These are phyloP conservation scores for Trypanosomatidae sp. DNA, from an alignment of 208 protist species.

Conservation along the genomic window DNA sequence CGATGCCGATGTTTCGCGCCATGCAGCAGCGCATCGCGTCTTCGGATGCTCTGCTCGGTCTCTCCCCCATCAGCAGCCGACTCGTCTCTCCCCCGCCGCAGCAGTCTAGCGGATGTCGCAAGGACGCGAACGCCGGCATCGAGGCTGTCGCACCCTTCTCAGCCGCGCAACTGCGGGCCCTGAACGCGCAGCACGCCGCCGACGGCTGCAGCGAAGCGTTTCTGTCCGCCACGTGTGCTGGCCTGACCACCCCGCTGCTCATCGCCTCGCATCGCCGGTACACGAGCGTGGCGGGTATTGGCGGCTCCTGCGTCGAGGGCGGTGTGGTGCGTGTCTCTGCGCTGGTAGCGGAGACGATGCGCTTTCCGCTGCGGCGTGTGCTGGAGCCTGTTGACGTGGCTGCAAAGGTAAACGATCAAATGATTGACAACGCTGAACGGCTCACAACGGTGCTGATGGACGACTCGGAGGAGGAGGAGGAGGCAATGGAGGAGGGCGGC, in stretches of 20 bases:
- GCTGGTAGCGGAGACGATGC: slow-evolving; percentile 33
- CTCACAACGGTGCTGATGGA: background rate
- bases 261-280: slow-evolving; percentile 53
- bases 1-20: no score
- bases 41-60: no score
- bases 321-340: slow-evolving; percentile 51
- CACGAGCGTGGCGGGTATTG: slow-evolving; percentile 57
- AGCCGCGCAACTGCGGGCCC: slow-evolving; percentile 5
- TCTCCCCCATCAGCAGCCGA: background rate
- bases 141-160: slow-evolving; percentile 1
- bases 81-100: background rate
- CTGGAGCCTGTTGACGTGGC: slow-evolving; percentile 2
- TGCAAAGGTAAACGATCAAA: background rate
- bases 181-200: background rate
- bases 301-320: slow-evolving; percentile 55
- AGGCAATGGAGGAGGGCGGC: background rate
- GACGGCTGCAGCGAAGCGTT: slow-evolving; percentile 30
- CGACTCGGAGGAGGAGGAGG: background rate
- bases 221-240: slow-evolving; percentile 24
- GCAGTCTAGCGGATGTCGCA: background rate
- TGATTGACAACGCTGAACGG: background rate
- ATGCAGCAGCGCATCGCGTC: no score
- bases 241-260: slow-evolving; percentile 47
- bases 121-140: background rate
- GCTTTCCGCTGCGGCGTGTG: slow-evolving; percentile 29